phyloP scores from a whole-genome alignment of 768 basidiomycete species.

The Suillus americanus region DNA sequence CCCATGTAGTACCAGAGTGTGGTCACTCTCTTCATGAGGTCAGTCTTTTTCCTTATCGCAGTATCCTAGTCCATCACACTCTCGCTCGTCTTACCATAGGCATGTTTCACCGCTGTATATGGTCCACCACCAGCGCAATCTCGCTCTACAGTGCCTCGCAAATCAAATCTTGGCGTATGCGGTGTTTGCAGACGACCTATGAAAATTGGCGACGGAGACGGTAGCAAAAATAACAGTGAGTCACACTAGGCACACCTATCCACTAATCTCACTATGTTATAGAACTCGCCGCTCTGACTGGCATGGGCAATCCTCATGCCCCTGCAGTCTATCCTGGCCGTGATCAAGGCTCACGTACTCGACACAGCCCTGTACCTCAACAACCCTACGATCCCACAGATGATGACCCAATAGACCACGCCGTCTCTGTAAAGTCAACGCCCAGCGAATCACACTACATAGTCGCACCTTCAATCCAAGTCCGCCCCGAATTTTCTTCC shows the following conservation, averaged over 20 bases:
- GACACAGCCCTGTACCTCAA: constrained; percentile 25
- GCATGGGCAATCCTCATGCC: constrained; percentile 68
- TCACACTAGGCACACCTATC: constrained; percentile 9
- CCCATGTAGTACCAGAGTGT: constrained; percentile 95
- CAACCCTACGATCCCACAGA: constrained; percentile 67
- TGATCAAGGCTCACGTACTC: constrained; percentile 44
- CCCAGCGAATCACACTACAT: constrained; percentile 62
- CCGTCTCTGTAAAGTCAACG: constrained; percentile 47
- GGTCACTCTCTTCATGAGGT: constrained; percentile 98
- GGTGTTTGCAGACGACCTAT: constrained; percentile 96
- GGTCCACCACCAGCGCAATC: constrained; percentile 73
- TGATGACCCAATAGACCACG: constrained; percentile 81
- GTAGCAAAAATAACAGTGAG: constrained; percentile 84
- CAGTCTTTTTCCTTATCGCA: constrained; percentile 17
- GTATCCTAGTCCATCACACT: background rate
- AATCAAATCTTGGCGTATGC: constrained; percentile 89
- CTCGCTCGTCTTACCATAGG: constrained; percentile 44
- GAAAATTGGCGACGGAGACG: constrained; percentile 90
- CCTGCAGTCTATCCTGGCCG: constrained; percentile 68
- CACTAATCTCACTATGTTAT: constrained; percentile 13
- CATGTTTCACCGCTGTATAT: constrained; percentile 96
- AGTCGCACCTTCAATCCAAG: constrained; percentile 90
- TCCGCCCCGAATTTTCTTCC: constrained; percentile 88
- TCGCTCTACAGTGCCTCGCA: constrained; percentile 55
- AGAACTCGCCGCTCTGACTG: constrained; percentile 95